Evolutionary conservation across 2,329 filamentous ascomycete genomes (phyloP).

Genomic region (Aspergillus ustus): DNA sequence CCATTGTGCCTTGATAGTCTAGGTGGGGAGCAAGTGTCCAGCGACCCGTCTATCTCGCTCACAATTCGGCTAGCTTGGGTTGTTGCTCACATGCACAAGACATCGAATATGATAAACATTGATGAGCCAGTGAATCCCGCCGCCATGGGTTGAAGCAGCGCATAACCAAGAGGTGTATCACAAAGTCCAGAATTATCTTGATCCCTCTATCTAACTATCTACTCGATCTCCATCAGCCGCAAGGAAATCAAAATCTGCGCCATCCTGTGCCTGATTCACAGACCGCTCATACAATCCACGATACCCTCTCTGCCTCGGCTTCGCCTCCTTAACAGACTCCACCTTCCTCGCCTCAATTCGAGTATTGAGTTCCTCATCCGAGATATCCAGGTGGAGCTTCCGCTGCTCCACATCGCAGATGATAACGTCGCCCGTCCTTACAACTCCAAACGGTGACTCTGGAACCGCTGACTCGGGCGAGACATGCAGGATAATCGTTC

Average conservation of each 20-base stretch:
- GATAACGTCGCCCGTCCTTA: constrained; percentile 55
- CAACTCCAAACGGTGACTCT: constrained; percentile 53
- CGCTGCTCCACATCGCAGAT: constrained; percentile 51
- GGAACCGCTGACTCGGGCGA: constrained; percentile 56
- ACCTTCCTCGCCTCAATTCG: constrained; percentile 36
- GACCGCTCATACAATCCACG: constrained; percentile 47
- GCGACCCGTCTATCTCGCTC: not conserved
- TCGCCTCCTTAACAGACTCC: not conserved
- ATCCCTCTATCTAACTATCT: not conserved
- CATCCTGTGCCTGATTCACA: constrained; percentile 50
- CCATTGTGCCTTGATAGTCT: not conserved
- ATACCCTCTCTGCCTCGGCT: constrained; percentile 42
- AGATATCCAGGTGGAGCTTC: constrained; percentile 47
- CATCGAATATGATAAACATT: no score
- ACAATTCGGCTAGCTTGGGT: not conserved
- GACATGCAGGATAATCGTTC: constrained; percentile 59
- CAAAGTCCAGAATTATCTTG: no score
- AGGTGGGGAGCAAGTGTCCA: not conserved
- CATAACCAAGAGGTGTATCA: no score
- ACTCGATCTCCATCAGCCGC: constrained; percentile 30
- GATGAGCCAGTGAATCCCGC: no score
- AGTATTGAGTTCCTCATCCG: constrained; percentile 46
- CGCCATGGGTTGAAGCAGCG: no score
- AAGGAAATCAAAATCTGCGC: constrained; percentile 47
- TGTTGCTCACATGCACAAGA: no score